Conservation (phyloP, 2,329 filamentous ascomycete genomes). For the Zarea fungicola region DNA sequence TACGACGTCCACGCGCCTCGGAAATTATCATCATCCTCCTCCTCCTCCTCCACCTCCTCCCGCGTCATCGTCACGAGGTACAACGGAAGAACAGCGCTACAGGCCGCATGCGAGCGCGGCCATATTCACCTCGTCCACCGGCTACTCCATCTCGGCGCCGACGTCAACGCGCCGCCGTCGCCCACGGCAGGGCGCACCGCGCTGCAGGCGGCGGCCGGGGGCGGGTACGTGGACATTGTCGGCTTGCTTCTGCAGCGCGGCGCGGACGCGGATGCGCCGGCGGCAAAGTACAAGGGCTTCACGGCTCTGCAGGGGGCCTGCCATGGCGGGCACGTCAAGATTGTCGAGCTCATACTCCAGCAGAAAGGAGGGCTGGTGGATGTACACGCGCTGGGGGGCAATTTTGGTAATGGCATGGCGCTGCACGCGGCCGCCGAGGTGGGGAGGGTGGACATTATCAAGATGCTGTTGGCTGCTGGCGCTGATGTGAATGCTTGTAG, state of each 20-base stretch:
- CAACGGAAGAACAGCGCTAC: slow-evolving; percentile 34
- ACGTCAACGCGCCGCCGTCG: slow-evolving; percentile 25
- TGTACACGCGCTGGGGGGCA: slow-evolving; percentile 20
- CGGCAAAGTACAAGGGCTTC: slow-evolving; percentile 20
- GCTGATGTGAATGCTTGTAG: slow-evolving; percentile 30
- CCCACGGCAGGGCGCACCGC: slow-evolving; percentile 18
- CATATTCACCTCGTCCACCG: slow-evolving; percentile 19
- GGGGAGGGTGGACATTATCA: slow-evolving; percentile 14
- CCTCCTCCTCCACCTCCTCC: background rate
- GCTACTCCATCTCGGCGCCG: slow-evolving; percentile 28
- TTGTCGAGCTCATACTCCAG: slow-evolving; percentile 18
- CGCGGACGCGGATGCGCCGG: slow-evolving; percentile 17
- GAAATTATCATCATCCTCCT: background rate
- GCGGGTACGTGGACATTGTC: slow-evolving; percentile 12
- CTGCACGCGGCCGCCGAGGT: slow-evolving; percentile 17
- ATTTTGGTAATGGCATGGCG: slow-evolving; percentile 16
- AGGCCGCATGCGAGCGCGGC: slow-evolving; percentile 27
- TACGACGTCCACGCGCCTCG: background rate
- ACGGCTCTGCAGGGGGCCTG: slow-evolving; percentile 29
- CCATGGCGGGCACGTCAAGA: slow-evolving; percentile 30
- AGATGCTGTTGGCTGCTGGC: slow-evolving; percentile 28
- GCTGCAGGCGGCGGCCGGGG: slow-evolving; percentile 19
- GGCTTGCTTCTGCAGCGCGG: slow-evolving; percentile 14
- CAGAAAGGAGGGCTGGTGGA: slow-evolving; percentile 20
- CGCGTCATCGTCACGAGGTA: slow-evolving; percentile 21